Conservation (phyloP, 2,329 filamentous ascomycete genomes). For the Leptographium flavum region DNA sequence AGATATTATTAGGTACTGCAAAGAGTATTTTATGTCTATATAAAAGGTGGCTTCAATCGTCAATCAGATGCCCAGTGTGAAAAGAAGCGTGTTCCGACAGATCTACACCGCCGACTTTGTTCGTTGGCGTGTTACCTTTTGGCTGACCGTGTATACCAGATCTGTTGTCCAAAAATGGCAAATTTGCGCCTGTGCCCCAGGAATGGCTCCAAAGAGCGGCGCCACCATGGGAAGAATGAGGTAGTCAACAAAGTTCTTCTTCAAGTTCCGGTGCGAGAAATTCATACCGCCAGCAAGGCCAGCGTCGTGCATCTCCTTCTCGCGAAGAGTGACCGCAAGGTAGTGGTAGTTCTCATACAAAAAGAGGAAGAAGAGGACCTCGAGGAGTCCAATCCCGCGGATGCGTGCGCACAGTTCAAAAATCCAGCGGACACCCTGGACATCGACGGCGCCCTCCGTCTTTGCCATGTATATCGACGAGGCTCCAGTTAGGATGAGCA, state of each 20-base stretch:
- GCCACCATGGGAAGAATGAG: conserved; percentile 52
- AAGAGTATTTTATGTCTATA: too few species aligned
- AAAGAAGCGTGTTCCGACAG: not conserved
- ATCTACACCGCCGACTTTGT: conserved; percentile 27
- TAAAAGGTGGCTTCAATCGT: too few species aligned
- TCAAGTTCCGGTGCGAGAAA: conserved; percentile 44
- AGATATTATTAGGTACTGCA: too few species aligned
- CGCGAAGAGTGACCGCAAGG: conserved; percentile 42
- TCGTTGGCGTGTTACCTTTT: conserved; percentile 45
- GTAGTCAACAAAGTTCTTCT: conserved; percentile 47
- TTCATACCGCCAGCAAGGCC: conserved; percentile 50
- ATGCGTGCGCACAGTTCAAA: conserved; percentile 46
- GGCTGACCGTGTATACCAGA: conserved; percentile 57
- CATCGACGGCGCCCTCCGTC: conserved; percentile 34
- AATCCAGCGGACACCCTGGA: conserved; percentile 41
- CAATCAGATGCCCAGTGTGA: too few species aligned
- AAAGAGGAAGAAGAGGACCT: conserved; percentile 48
- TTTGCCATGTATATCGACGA: conserved; percentile 46
- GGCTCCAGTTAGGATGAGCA: conserved; percentile 47
- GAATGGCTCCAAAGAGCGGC: conserved; percentile 52
- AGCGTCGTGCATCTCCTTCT: conserved; percentile 52
- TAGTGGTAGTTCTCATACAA: conserved; percentile 56
- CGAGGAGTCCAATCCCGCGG: conserved; percentile 45
- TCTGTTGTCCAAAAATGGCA: conserved; percentile 57
- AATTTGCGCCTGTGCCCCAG: conserved; percentile 52